These are phyloP conservation scores for Talaromyces trachyspermus DNA, from an alignment of 495 filamentous ascomycete species.

Conservation along the genomic window DNA sequence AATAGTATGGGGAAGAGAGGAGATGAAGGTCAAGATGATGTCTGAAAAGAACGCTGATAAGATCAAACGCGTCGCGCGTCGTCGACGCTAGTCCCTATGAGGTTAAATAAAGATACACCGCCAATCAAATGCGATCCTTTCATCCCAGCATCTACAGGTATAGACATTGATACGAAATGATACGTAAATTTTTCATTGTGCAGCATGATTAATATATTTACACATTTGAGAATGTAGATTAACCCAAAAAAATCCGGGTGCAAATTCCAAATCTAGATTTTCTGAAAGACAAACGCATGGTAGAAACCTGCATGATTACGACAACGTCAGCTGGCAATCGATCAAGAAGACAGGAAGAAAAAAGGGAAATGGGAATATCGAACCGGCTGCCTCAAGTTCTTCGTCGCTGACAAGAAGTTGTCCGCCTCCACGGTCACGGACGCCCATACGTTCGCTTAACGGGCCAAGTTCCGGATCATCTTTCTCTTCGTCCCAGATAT, in stretches of 20 bases:
- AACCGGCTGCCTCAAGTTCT: constrained; percentile 81
- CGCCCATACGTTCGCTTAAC: constrained; percentile 90
- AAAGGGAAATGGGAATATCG: too few relatives aligned
- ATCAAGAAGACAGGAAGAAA: neutral
- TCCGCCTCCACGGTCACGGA: constrained; percentile 63
- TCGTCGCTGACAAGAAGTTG: constrained; percentile 61
- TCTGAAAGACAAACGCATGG: constrained; percentile 89
- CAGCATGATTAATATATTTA: too few relatives aligned
- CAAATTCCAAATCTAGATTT: constrained; percentile 60
- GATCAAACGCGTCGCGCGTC: constrained; percentile 2
- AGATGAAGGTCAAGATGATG: neutral
- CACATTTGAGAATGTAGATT: neutral
- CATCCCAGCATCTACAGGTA: too few relatives aligned
- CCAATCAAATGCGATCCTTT: neutral
- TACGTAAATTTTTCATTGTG: too few relatives aligned
- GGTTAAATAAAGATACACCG: neutral
- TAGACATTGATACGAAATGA: too few relatives aligned
- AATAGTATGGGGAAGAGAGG: too few relatives aligned
- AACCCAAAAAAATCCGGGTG: too few relatives aligned
- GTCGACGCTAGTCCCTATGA: constrained; percentile 1
- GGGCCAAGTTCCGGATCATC: constrained; percentile 69
- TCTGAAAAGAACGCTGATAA: neutral
- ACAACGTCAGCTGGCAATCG: constrained; percentile 8
- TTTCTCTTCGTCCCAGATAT: constrained; percentile 87
- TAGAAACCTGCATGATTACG: constrained; percentile 54